These are phyloP conservation scores for Nemania sp. DNA, from an alignment of 2,329 filamentous ascomycete genomes.

Conservation along the genomic window DNA sequence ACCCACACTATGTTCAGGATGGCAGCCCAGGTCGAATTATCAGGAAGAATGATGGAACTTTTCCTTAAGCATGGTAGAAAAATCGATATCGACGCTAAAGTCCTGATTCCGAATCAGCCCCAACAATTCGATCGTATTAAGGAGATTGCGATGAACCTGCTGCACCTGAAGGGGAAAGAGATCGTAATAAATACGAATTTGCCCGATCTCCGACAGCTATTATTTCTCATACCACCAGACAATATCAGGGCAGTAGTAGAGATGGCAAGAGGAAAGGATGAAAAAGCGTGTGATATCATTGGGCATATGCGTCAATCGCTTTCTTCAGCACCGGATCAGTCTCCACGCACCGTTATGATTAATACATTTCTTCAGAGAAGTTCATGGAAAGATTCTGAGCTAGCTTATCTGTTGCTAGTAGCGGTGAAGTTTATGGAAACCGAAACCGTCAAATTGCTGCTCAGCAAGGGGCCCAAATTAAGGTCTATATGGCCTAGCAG, in stretches of 20 bases:
- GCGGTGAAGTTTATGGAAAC: neutral
- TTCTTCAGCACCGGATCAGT: neutral
- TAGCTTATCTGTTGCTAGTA: neutral
- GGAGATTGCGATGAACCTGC: neutral
- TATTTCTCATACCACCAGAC: neutral
- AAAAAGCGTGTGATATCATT: neutral
- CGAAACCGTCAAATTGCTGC: neutral
- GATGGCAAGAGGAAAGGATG: neutral
- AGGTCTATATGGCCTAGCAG: neutral
- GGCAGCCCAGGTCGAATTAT: neutral
- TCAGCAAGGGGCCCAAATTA: neutral
- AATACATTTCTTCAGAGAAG: neutral
- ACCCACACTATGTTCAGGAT: neutral
- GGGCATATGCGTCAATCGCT: neutral
- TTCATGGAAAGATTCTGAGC: neutral
- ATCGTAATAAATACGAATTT: neutral
- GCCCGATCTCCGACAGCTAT: neutral
- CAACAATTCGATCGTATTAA: neutral
- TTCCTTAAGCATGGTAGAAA: neutral
- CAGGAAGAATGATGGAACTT: neutral
- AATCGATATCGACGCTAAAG: neutral
- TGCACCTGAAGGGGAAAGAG: neutral
- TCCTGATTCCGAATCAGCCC: neutral
- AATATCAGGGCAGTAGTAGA: neutral
- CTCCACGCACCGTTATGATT: neutral